Evolutionary conservation across 768 basidiomycete genomes (phyloP).

Genomic region (Mycena vulgaris): DNA sequence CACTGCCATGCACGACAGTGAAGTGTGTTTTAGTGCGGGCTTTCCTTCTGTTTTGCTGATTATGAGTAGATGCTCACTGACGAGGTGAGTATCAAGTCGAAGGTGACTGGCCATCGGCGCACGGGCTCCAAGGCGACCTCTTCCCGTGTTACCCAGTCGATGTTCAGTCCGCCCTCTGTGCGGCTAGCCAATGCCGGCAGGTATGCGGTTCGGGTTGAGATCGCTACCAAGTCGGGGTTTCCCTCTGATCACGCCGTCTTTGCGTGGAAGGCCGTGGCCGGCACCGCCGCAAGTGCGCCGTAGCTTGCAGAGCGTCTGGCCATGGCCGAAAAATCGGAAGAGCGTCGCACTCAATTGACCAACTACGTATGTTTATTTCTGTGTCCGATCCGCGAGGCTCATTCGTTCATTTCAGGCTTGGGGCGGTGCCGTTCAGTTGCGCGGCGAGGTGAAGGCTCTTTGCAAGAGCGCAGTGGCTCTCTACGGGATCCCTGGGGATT

Average conservation of each 20-base stretch:
- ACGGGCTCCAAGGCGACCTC: not conserved
- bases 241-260: not conserved
- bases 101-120: too few relatives aligned
- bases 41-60: too few relatives aligned
- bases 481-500: constrained; percentile 1
- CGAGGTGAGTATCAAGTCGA: too few relatives aligned
- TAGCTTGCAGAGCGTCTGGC: not conserved
- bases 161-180: not conserved
- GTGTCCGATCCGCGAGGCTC: not conserved
- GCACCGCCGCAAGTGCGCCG: not conserved
- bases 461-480: not conserved
- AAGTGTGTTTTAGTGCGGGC: too few relatives aligned
- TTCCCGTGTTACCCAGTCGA: not conserved
- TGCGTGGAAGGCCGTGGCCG: not conserved
- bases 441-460: not conserved
- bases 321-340: not conserved
- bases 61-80: too few relatives aligned
- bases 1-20: too few relatives aligned
- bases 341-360: not conserved
- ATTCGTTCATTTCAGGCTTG: not conserved
- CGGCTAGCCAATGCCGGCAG: not conserved
- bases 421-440: not conserved
- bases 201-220: not conserved
- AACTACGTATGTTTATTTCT: not conserved
- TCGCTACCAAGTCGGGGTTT: constrained; percentile 3